Percentiles rank a stretch among this genome's conserved stretches.
These are phyloP conservation scores for Ceratobasidium sp. DNA, from an alignment of 1,284 basidiomycete genomes.

Conservation along the genomic window DNA sequence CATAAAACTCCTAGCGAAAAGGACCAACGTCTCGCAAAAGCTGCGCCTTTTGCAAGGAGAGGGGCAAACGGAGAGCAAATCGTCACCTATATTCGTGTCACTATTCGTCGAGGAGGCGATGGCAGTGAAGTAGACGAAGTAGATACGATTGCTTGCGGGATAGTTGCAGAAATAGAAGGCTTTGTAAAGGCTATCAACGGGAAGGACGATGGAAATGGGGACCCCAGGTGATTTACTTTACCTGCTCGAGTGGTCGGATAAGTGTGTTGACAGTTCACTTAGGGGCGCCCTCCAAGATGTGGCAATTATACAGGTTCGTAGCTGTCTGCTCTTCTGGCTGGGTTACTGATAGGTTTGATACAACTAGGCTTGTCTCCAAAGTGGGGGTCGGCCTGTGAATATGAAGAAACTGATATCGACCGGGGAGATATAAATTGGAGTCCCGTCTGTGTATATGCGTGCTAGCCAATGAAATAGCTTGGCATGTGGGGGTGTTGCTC, in stretches of 20 bases:
- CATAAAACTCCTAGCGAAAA: conserved; percentile 50
- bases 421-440: not conserved
- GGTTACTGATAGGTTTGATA: not conserved
- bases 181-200: conserved; percentile 69
- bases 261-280: conserved; percentile 22
- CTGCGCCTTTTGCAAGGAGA: conserved; percentile 11
- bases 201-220: conserved; percentile 60
- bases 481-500: not conserved
- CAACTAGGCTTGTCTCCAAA: conserved; percentile 73
- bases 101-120: conserved; percentile 54
- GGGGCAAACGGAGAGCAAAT: conserved; percentile 2
- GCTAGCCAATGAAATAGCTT: not conserved
- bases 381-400: conserved; percentile 70
- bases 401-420: conserved; percentile 58
- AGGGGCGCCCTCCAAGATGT: conserved; percentile 73
- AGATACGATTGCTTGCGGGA: conserved; percentile 63
- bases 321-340: not conserved
- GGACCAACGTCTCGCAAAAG: conserved; percentile 42
- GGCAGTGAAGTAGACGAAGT: conserved; percentile 64
- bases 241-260: conserved; percentile 49
- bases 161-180: conserved; percentile 67
- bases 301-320: conserved; percentile 64
- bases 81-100: conserved; percentile 6
- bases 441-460: not conserved
- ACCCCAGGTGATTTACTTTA: conserved; percentile 55